Evolutionary conservation across 164 flowering plant genomes (phyloP), one percentile per base, ranked within the genome.

Genomic region (Berberis vulgaris): DNA sequence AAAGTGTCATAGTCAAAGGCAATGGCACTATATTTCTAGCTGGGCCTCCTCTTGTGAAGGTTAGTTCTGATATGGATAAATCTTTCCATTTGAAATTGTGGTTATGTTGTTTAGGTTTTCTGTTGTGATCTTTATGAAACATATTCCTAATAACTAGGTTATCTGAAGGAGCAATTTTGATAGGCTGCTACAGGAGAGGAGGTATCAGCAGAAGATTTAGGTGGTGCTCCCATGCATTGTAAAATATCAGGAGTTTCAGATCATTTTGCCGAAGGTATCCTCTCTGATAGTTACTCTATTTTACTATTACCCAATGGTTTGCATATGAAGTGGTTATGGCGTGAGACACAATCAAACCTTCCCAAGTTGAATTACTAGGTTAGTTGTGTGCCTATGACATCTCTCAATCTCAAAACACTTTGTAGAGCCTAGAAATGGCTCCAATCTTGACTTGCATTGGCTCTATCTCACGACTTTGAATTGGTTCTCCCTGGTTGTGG

Each of bases 111-210:
- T 45, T 10, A 8, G 2, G 4, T 26, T 47, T 1, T 45, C 0
- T 49, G 39, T 64, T 12, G 13, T 7, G 41, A 38, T 45, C 59
- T 57, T 13, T 41, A 41, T 58, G 57, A 74, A 61, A 64, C 60
- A 57, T 58, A 67, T 10, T 52, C 54, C 65, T 45, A 61, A 62
- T 62, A 13, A 57, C 59, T 64, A 67, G 74, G 76, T 68, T 70
- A 67, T 73, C 74, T 68, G 77, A 76, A 72, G 76, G 74, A 67
- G 68, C 64, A 63, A 70, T 69, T 71, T 72, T 79, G 64, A 62
- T 78, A 94, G 99, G 99, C 97, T 86, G 96, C 99, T 69, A 94
- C 96, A 10, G 97, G 99, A 54, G 99, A 91, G 71, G 97, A 89
- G 79, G 89, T 91, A 42, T 87, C 96, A 56, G 97, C 96, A 8